Conservation (phyloP, 1,284 basidiomycete species). For the Xerocomus nothofagi region DNA sequence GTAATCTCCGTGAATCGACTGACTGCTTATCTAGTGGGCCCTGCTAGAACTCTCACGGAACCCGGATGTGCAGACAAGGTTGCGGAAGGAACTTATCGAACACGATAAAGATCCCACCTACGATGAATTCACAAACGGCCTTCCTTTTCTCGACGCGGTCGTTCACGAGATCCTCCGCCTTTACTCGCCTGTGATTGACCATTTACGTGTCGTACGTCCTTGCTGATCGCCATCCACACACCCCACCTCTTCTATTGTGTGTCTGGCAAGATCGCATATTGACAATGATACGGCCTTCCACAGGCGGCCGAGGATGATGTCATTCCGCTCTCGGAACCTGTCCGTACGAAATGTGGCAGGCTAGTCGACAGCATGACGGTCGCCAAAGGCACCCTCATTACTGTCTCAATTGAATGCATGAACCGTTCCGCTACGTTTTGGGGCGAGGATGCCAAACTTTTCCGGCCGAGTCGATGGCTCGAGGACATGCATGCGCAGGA, state of each 20-base stretch:
- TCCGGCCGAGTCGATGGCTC: conserved; percentile 41
- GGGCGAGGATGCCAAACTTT: conserved; percentile 39
- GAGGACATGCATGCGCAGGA: conserved; percentile 8
- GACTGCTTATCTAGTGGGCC: conserved; percentile 23
- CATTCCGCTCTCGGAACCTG: conserved; percentile 46
- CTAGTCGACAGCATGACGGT: conserved; percentile 41
- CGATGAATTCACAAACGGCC: conserved; percentile 16
- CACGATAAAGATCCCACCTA: conserved; percentile 28
- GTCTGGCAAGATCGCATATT: neutral
- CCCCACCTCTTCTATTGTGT: no score
- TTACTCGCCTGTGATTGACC: conserved; percentile 27
- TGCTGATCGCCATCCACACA: neutral
- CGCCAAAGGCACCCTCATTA: conserved; percentile 44
- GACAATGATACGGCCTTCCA: neutral
- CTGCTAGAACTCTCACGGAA: conserved; percentile 26
- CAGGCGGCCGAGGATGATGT: conserved; percentile 51
- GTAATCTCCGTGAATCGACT: neutral
- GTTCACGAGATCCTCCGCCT: conserved; percentile 23
- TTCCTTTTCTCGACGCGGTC: conserved; percentile 28
- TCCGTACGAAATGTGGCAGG: conserved; percentile 39
- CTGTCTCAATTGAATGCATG: conserved; percentile 42
- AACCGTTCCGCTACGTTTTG: conserved; percentile 51
- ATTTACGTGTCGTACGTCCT: conserved; percentile 40
- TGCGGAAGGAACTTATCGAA: conserved; percentile 41
- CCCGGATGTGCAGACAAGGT: conserved; percentile 34